phyloP scores from a whole-genome alignment of 2,329 filamentous ascomycete species.

The Pestalotiopsis sp. region DNA sequence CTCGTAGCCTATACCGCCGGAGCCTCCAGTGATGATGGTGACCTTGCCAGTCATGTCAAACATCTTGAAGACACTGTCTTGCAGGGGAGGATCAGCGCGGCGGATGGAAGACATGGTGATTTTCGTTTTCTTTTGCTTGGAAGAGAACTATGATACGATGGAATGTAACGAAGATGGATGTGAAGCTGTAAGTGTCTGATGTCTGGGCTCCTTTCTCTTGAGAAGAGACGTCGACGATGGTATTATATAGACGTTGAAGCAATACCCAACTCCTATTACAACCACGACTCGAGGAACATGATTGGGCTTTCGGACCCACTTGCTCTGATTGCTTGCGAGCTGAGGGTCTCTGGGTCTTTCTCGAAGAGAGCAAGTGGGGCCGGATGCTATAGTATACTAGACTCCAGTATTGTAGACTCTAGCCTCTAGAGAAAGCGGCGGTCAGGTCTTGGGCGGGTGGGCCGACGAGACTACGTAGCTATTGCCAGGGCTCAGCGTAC shows the following conservation, averaged over 20 bases:
- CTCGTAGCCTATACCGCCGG: conserved; percentile 37
- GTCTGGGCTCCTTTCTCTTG: background rate
- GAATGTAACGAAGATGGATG: background rate
- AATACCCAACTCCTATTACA: background rate
- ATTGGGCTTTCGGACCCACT: background rate
- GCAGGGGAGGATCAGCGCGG: conserved; percentile 13
- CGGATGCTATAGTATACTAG: background rate
- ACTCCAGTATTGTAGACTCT: no score
- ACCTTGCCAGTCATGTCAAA: conserved; percentile 33
- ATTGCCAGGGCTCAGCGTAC: no score
- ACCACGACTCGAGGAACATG: background rate
- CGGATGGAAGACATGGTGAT: conserved; percentile 10
- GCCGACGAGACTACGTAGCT: background rate
- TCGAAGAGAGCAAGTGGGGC: background rate
- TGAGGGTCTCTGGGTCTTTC: background rate
- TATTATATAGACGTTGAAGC: background rate
- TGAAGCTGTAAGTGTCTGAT: background rate
- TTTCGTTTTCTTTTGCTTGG: background rate
- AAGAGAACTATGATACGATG: background rate
- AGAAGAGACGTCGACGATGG: background rate
- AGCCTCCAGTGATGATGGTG: conserved; percentile 37
- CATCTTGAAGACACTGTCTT: conserved; percentile 26
- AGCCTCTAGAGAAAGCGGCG: background rate
- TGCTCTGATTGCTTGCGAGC: background rate
- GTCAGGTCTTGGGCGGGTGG: background rate